Conservation (phyloP, 2,329 filamentous ascomycete genomes). For the Chrysoporthe cubensis region DNA sequence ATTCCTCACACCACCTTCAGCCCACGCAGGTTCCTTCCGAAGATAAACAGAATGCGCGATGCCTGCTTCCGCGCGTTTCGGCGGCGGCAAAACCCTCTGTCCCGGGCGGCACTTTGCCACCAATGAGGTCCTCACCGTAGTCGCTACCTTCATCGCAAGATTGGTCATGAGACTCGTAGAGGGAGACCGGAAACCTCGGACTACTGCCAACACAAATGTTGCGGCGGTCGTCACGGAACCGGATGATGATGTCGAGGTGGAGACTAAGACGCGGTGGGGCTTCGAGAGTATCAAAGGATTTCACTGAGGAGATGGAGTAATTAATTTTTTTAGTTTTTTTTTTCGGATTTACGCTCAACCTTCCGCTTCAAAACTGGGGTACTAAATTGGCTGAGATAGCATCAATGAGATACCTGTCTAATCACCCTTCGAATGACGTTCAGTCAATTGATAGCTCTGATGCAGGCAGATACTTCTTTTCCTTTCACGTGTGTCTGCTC, state of each 20-base stretch:
- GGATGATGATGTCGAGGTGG: conserved; percentile 19
- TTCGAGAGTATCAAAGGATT: conserved; percentile 18
- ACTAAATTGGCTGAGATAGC: too few species aligned
- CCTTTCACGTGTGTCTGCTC: too few species aligned
- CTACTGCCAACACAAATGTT: conserved; percentile 35
- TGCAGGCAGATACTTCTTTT: too few species aligned
- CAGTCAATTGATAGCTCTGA: too few species aligned
- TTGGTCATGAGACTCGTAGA: conserved; percentile 34
- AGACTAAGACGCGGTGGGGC: conserved; percentile 9
- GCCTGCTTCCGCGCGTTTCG: conserved; percentile 35
- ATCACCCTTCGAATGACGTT: too few species aligned
- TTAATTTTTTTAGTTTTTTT: neutral
- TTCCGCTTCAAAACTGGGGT: neutral
- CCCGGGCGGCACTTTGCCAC: conserved; percentile 37
- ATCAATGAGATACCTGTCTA: too few species aligned
- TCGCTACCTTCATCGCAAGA: conserved; percentile 34
- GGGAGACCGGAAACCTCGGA: conserved; percentile 34
- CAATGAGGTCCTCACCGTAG: conserved; percentile 34
- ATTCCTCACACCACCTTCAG: conserved; percentile 2
- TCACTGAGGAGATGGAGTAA: neutral
- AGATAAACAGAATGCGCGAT: conserved; percentile 32
- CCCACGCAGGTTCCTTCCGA: conserved; percentile 34
- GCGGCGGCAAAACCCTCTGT: conserved; percentile 36
- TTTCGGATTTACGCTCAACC: neutral
- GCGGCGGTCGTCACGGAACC: conserved; percentile 37